Base-by-base conservation (phyloP, 352 stramenopile species). In the Pythium sukuiense region DNA sequence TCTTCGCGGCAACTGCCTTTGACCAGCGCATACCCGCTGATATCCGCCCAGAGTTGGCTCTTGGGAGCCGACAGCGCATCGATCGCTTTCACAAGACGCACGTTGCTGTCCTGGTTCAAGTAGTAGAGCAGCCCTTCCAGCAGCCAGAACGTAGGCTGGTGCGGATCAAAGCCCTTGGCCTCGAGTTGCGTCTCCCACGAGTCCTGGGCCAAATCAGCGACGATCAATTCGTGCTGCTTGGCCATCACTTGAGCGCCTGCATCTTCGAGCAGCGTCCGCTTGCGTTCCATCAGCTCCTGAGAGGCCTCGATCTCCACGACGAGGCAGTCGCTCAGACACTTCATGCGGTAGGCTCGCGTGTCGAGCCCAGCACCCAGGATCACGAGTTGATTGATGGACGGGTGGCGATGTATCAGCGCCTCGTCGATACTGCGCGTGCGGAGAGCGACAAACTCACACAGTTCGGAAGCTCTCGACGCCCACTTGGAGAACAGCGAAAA, bases 71-170 rank as follows among this genome's bases (percentile, higher is more conserved):
- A 89, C 37, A 85, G 26, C 32, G 73, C 70, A 53, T 89, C 74
- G 39, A 89, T 76, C 2, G 70, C 78, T 60, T 85, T 85, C 16
- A 89, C 50, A 13, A 89, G 43, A 14, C 76, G 70, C 20, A 81
- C 60, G 58, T 83, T 83, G 61, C 59, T 76, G 14, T 73, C 69
- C 14, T 61, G 59, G 0, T 41, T 65, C 14, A 87, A 54, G 64
- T 86, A 89, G 54, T 79, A 77, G 45, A 86, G 72, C 55, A 87
- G 49, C 0, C 78, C 80, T 55, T 89, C 80, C 37, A 89, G 59
- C 6, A 66, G 62, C 80, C 80, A 89, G 54, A 86, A 87, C 29
- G 80, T 89, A 7, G 74, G 78, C 39, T 76, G 26, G 27, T 78
- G 65, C 12, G 71, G 68, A 45, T 87, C 49, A 37, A 89, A 89